A percentile compares a stretch with the other conserved stretches of the same genome.
phyloP scores from a whole-genome alignment of 768 basidiomycete species.

The Russula compacta region DNA sequence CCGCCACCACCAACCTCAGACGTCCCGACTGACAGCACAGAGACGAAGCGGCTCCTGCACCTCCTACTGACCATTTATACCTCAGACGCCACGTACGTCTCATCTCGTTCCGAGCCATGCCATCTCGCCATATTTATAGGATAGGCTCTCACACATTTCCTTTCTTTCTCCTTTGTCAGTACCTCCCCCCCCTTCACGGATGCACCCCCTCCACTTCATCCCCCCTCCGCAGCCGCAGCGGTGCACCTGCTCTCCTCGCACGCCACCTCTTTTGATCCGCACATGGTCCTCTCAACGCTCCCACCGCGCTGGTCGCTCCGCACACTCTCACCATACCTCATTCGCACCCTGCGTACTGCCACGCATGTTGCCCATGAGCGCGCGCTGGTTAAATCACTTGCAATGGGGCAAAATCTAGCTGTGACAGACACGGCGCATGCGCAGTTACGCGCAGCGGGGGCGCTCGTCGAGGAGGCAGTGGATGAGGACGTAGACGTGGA shows the following conservation, averaged over 20 bases:
- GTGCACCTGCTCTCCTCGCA: conserved; percentile 47
- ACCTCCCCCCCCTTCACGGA: background rate
- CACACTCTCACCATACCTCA: conserved; percentile 32
- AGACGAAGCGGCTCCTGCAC: conserved; percentile 53
- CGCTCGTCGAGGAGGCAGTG: conserved; percentile 6
- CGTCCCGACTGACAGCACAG: conserved; percentile 40
- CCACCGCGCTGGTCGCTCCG: conserved; percentile 70
- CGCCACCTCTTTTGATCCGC: conserved; percentile 69
- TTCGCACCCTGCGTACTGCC: background rate
- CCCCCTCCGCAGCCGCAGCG: background rate
- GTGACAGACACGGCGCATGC: conserved; percentile 23
- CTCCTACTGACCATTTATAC: conserved; percentile 77
- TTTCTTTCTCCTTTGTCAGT: background rate
- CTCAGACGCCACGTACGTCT: conserved; percentile 46
- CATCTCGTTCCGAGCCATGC: background rate
- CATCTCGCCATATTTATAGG: background rate
- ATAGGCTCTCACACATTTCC: background rate
- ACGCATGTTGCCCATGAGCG: conserved; percentile 57
- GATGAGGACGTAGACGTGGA: background rate
- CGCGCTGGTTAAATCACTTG: conserved; percentile 69
- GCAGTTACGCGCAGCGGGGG: conserved; percentile 4
- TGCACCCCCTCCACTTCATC: background rate
- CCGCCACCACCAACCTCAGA: conserved; percentile 33
- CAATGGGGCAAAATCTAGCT: conserved; percentile 70
- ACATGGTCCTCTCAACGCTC: conserved; percentile 65